phyloP scores from a whole-genome alignment of 345 rosid species.

The Leavenworthia alabamica region DNA sequence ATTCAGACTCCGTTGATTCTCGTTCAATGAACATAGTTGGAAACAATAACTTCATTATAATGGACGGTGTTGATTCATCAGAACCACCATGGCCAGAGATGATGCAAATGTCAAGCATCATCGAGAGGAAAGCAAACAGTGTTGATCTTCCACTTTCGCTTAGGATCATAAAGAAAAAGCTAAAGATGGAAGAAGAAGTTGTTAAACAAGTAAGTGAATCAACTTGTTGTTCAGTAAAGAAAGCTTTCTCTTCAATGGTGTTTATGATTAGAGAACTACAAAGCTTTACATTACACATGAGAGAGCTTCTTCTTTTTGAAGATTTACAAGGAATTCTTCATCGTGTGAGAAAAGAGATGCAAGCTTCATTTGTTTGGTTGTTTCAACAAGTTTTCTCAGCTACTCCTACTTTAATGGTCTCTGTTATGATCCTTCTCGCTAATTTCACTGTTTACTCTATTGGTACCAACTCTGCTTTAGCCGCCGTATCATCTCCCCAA shows the following conservation, averaged over 20 bases:
- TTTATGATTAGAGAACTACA: slow-evolving; percentile 86
- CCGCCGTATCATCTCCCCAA: slow-evolving; percentile 22
- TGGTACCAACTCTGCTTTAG: slow-evolving; percentile 50
- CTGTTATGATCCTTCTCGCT: slow-evolving; percentile 83
- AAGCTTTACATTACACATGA: slow-evolving; percentile 65
- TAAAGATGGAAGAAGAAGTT: slow-evolving; percentile 64
- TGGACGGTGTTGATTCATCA: slow-evolving; percentile 7
- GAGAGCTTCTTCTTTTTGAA: slow-evolving; percentile 58
- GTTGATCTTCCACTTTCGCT: slow-evolving; percentile 81
- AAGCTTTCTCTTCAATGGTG: slow-evolving; percentile 92
- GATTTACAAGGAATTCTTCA: slow-evolving; percentile 65
- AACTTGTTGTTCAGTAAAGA: slow-evolving; percentile 64
- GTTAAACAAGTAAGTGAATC: slow-evolving; percentile 57
- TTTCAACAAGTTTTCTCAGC: slow-evolving; percentile 92
- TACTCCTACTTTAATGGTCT: slow-evolving; percentile 89
- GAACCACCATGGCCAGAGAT: slow-evolving; percentile 41
- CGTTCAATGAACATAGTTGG: neutral
- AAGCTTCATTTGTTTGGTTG: slow-evolving; percentile 88
- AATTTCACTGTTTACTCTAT: slow-evolving; percentile 81
- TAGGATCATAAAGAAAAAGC: slow-evolving; percentile 67
- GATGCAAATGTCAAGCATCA: slow-evolving; percentile 40
- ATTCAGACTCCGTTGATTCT: too few species aligned
- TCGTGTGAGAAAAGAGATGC: slow-evolving; percentile 72
- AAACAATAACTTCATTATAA: neutral
- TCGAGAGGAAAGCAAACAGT: slow-evolving; percentile 85